phyloP scores from a whole-genome alignment of 1,284 basidiomycete species.

The Somion occarium region DNA sequence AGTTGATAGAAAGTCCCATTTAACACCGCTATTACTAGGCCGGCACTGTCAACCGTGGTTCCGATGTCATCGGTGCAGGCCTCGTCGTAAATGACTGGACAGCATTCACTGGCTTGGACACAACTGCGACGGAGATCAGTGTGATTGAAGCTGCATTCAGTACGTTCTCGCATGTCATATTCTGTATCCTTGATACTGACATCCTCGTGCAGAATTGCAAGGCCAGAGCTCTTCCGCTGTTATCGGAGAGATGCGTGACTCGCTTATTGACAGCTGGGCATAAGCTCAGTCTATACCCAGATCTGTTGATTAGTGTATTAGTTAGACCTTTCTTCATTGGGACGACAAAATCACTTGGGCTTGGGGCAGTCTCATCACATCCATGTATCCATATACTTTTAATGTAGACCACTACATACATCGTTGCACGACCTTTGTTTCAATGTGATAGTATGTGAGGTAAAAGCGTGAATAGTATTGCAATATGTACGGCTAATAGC shows the following conservation, averaged over 20 bases:
- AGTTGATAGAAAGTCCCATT: not conserved
- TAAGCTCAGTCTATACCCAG: conserved; percentile 33
- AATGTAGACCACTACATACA: conserved; percentile 10
- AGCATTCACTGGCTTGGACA: conserved; percentile 95
- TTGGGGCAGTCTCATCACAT: not conserved
- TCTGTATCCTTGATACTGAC: conserved; percentile 5
- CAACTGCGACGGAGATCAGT: conserved; percentile 96
- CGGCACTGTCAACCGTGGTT: conserved; percentile 97
- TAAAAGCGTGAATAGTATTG: no score
- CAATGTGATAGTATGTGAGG: no score
- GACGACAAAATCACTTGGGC: not conserved
- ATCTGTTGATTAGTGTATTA: not conserved
- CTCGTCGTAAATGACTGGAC: conserved; percentile 99
- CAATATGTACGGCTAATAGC: not conserved
- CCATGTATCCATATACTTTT: conserved; percentile 14
- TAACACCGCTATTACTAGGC: conserved; percentile 47
- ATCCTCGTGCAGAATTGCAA: conserved; percentile 65
- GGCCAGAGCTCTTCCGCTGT: conserved; percentile 83
- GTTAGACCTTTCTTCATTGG: not conserved
- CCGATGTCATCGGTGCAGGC: conserved; percentile 96
- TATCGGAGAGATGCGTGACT: conserved; percentile 92
- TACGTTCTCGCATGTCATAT: conserved; percentile 35
- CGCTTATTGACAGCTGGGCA: conserved; percentile 92
- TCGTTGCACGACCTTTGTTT: no score
- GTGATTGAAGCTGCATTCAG: conserved; percentile 98